Conservation (phyloP, 345 rosid species). For the Linum tenue region DNA sequence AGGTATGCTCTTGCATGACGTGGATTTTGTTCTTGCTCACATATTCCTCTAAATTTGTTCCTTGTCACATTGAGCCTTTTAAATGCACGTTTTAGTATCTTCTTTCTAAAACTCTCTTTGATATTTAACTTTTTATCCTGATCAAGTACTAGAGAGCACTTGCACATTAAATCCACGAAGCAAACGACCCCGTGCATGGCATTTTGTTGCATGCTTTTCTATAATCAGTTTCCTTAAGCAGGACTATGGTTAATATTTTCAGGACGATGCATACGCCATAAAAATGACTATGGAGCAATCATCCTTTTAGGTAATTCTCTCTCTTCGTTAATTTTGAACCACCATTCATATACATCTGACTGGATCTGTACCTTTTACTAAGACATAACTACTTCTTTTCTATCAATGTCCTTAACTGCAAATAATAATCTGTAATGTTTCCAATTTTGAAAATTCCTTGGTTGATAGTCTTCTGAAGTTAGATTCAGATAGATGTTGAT, state of each 20-base stretch:
- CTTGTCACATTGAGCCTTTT: background rate
- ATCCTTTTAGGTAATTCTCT: constrained; percentile 57
- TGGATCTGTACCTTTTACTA: too few species aligned
- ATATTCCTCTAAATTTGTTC: background rate
- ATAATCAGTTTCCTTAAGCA: background rate
- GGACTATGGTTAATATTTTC: constrained; percentile 16
- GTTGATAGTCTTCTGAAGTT: too few species aligned
- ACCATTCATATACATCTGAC: too few species aligned
- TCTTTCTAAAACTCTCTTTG: background rate
- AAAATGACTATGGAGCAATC: constrained; percentile 87
- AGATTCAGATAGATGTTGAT: too few species aligned
- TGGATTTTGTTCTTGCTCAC: background rate
- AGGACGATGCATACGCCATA: constrained; percentile 95
- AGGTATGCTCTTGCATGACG: constrained; percentile 34
- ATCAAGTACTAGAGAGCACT: background rate
- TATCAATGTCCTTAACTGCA: too few species aligned
- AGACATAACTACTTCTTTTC: too few species aligned
- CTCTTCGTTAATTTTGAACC: too few species aligned
- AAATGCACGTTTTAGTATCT: too few species aligned
- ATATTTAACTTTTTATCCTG: background rate
- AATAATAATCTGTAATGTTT: too few species aligned
- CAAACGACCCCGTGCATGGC: too few species aligned
- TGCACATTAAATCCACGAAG: too few species aligned
- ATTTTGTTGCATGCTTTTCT: background rate
- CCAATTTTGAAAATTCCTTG: too few species aligned